phyloP scores from a whole-genome alignment of 768 basidiomycete species.

The Clavaria fumosa region DNA sequence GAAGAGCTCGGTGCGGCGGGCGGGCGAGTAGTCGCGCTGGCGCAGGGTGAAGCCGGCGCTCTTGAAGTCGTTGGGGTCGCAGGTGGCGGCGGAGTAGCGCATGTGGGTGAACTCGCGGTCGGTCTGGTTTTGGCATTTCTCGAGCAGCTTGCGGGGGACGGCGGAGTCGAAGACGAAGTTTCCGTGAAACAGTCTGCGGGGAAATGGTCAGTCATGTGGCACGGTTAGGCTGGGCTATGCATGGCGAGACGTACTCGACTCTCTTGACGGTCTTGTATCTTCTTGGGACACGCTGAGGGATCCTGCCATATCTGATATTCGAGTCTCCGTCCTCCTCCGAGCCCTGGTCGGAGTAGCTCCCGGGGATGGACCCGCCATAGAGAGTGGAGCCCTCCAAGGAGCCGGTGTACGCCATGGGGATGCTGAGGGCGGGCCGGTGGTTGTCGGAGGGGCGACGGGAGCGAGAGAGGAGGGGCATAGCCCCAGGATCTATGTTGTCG shows the following conservation, averaged over 20 bases:
- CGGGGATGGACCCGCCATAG: slow-evolving; percentile 23
- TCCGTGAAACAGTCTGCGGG: slow-evolving; percentile 58
- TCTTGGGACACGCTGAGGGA: slow-evolving; percentile 80
- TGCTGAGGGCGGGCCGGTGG: too few species aligned
- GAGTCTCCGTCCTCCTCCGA: slow-evolving; percentile 21
- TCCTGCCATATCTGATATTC: slow-evolving; percentile 77
- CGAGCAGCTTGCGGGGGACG: slow-evolving; percentile 82
- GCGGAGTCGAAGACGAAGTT: slow-evolving; percentile 86
- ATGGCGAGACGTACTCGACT: slow-evolving; percentile 47
- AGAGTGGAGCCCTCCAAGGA: too few species aligned
- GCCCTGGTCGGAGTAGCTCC: slow-evolving; percentile 31
- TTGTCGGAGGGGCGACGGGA: too few species aligned
- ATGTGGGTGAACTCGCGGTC: slow-evolving; percentile 91
- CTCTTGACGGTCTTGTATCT: slow-evolving; percentile 90
- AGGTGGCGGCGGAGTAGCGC: slow-evolving; percentile 92
- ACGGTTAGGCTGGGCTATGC: neutral
- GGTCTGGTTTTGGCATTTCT: slow-evolving; percentile 59
- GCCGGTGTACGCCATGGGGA: too few species aligned
- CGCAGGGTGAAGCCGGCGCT: slow-evolving; percentile 72
- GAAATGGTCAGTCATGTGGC: neutral
- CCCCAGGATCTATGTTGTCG: too few species aligned
- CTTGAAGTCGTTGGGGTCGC: slow-evolving; percentile 89
- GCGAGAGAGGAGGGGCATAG: too few species aligned
- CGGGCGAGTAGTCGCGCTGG: slow-evolving; percentile 84
- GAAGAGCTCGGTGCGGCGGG: slow-evolving; percentile 82